A percentile compares a stretch with the other conserved stretches of the same genome.
phyloP scores from a whole-genome alignment of 768 basidiomycete genomes.

The Lentinula sp. region DNA sequence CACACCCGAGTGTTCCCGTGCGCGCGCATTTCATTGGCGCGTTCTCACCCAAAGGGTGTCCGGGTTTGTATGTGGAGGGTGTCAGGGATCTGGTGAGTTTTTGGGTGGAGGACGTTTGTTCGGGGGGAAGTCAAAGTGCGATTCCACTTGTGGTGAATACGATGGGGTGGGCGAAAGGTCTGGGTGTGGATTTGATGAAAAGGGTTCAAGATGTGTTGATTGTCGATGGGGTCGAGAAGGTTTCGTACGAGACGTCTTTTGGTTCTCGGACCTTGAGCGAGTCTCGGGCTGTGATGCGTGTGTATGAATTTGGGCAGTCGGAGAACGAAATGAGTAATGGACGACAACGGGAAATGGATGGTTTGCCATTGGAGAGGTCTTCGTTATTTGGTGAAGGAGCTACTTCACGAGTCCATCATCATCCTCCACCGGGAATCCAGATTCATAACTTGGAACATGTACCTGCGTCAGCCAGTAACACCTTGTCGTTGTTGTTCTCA shows the following conservation, averaged over 20 bases:
- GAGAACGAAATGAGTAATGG: background rate
- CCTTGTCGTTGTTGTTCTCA: slow-evolving; percentile 33
- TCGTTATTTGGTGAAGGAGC: background rate
- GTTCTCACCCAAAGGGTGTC: slow-evolving; percentile 70
- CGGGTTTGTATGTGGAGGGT: slow-evolving; percentile 68
- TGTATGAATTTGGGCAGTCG: background rate
- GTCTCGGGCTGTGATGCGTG: background rate
- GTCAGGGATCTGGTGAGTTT: slow-evolving; percentile 61
- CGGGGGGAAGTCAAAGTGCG: slow-evolving; percentile 25
- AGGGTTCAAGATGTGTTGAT: slow-evolving; percentile 60
- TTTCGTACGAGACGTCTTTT: background rate
- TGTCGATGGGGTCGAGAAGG: background rate
- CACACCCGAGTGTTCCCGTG: slow-evolving; percentile 68
- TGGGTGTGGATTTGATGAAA: slow-evolving; percentile 73
- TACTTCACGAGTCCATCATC: background rate
- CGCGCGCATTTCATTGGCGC: slow-evolving; percentile 80
- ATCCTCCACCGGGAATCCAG: background rate
- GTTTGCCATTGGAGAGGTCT: background rate
- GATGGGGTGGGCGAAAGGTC: slow-evolving; percentile 95
- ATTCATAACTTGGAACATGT: background rate
- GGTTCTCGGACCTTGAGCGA: background rate
- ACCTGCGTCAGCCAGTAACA: background rate
- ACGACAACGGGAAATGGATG: too few species aligned
- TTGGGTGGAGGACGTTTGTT: slow-evolving; percentile 35
- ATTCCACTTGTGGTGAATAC: slow-evolving; percentile 92